Percentiles rank a stretch among this genome's conserved stretches.
These are phyloP conservation scores for Vararia minispora DNA, from an alignment of 768 basidiomycete species.

Conservation along the genomic window DNA sequence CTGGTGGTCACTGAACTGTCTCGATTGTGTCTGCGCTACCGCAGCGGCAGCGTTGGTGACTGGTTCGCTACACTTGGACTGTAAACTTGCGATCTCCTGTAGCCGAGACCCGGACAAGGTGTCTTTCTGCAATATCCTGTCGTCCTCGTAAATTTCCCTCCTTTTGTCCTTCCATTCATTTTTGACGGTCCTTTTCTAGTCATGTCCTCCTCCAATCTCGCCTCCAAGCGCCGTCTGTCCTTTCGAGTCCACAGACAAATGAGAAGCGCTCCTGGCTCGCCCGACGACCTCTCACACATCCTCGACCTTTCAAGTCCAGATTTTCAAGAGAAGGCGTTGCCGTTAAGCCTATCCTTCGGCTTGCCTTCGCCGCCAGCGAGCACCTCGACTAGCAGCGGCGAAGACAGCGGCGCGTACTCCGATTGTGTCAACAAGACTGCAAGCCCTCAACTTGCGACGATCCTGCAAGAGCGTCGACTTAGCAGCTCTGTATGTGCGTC, in stretches of 20 bases:
- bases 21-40: too few species aligned
- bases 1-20: too few species aligned
- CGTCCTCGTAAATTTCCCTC: too few species aligned
- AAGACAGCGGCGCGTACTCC: conserved; percentile 15
- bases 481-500: conserved; percentile 17
- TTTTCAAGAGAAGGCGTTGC: conserved; percentile 27
- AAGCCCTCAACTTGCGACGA: conserved; percentile 21
- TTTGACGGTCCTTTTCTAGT: too few species aligned
- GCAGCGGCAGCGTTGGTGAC: conserved; percentile 64
- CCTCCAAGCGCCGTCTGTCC: conserved; percentile 42
- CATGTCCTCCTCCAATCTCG: conserved; percentile 11
- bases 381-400: conserved; percentile 72
- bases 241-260: conserved; percentile 42
- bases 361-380: conserved; percentile 79
- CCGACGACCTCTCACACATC: conserved; percentile 25
- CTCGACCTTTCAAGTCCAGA: conserved; percentile 60
- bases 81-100: too few species aligned
- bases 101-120: too few species aligned
- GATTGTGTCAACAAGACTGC: conserved; percentile 29
- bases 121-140: too few species aligned
- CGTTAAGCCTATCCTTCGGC: conserved; percentile 36
- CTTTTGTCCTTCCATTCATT: too few species aligned
- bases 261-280: conserved; percentile 20
- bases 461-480: conserved; percentile 22
- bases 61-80: too few species aligned